These are phyloP conservation scores for Aschersonia sp. DNA, from an alignment of 2,329 filamentous ascomycete species.

Conservation along the genomic window DNA sequence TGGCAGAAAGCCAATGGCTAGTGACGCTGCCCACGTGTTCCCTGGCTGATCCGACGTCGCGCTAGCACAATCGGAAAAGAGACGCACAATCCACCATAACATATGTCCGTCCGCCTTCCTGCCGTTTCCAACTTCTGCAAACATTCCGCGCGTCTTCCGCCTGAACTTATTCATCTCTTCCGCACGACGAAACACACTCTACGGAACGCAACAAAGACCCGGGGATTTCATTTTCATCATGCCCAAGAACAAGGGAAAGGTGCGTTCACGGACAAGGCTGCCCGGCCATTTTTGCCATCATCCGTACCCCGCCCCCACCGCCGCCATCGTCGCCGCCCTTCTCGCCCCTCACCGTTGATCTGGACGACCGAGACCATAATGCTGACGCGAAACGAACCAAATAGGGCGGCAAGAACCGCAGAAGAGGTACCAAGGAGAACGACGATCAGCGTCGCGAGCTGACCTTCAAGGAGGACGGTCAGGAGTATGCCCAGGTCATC, in stretches of 20 bases:
- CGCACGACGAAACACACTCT: too few relatives aligned
- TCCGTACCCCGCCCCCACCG: conserved; percentile 15
- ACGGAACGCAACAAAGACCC: neutral
- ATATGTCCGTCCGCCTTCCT: too few relatives aligned
- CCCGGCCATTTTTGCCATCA: neutral
- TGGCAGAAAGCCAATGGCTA: too few relatives aligned
- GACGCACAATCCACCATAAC: too few relatives aligned
- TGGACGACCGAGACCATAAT: neutral
- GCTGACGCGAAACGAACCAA: conserved; percentile 6
- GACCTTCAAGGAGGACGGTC: conserved; percentile 97
- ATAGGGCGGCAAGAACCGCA: conserved; percentile 95
- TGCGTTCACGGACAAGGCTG: conserved; percentile 25
- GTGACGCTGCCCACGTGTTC: too few relatives aligned
- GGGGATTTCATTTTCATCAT: conserved; percentile 36
- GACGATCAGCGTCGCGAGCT: conserved; percentile 98
- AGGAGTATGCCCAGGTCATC: conserved; percentile 44
- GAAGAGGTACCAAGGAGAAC: conserved; percentile 98
- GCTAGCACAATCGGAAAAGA: too few relatives aligned
- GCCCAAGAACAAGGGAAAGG: conserved; percentile 99
- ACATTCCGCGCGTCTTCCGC: too few relatives aligned
- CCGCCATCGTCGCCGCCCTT: neutral
- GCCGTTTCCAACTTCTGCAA: too few relatives aligned
- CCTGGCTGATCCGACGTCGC: too few relatives aligned
- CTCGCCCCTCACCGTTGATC: too few relatives aligned
- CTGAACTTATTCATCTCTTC: too few relatives aligned